A percentile compares a stretch with the other conserved stretches of the same genome.
Evolutionary conservation across 805 yeast genomes (phyloP).

Genomic region (Phaffomyces thermotolerans): DNA sequence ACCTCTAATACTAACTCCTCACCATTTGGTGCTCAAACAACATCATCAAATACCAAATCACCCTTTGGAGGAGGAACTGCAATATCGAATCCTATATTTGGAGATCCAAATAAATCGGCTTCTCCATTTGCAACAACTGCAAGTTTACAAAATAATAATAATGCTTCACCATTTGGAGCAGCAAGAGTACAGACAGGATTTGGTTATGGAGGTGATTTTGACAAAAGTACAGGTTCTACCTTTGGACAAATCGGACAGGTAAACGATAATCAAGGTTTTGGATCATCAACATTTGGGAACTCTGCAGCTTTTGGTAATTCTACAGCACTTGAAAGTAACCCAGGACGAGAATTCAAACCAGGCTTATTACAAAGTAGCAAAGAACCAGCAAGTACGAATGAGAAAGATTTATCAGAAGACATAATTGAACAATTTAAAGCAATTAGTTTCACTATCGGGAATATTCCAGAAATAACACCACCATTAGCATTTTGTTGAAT

Average conservation of each 20-base stretch:
- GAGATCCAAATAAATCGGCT: not conserved
- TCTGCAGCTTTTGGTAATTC: conserved; percentile 10
- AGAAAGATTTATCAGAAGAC: conserved; percentile 36
- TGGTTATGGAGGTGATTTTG: too few relatives aligned
- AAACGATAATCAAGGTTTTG: conserved; percentile 2
- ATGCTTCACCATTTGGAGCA: not conserved
- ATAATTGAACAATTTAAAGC: conserved; percentile 43
- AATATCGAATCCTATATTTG: conserved; percentile 3
- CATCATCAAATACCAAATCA: not conserved
- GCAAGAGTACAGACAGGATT: not conserved
- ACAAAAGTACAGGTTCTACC: too few relatives aligned
- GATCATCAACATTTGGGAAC: conserved; percentile 8
- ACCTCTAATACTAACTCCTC: not conserved
- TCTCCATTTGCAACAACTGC: conserved; percentile 9
- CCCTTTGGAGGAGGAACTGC: conserved; percentile 1
- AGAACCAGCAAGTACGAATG: conserved; percentile 23
- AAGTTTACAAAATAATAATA: not conserved
- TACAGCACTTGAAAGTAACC: conserved; percentile 2
- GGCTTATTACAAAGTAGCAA: conserved; percentile 28
- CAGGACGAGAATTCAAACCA: conserved; percentile 13
- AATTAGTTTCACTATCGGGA: conserved; percentile 45
- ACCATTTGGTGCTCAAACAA: conserved; percentile 2
- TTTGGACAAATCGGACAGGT: too few relatives aligned
- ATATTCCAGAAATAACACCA: conserved; percentile 68
- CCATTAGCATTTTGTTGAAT: conserved; percentile 40